Conservation (phyloP, 2,329 filamentous ascomycete species). For the Xylaria sp. region DNA sequence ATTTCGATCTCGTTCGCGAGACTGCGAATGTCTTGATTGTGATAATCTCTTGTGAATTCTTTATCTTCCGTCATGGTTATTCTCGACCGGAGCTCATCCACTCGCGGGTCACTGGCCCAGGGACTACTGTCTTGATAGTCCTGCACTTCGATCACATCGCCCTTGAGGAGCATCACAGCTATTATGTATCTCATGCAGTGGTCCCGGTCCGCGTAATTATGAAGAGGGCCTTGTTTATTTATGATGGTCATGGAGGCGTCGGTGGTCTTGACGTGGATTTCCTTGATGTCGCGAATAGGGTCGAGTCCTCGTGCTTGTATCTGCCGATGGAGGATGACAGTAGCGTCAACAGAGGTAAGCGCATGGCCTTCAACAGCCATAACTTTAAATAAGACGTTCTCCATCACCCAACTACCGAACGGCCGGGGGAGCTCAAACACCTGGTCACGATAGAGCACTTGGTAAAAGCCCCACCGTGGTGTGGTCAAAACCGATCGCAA, state of each 20-base stretch:
- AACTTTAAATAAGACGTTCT: constrained; percentile 35
- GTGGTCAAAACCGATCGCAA: constrained; percentile 39
- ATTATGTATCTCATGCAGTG: constrained; percentile 33
- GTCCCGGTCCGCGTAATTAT: constrained; percentile 32
- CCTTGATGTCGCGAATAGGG: constrained; percentile 21
- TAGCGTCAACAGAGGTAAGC: constrained; percentile 25
- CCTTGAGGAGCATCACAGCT: constrained; percentile 30
- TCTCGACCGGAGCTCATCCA: constrained; percentile 22
- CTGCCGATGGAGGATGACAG: constrained; percentile 17
- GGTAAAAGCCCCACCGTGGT: constrained; percentile 45
- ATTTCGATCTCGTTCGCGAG: constrained; percentile 23
- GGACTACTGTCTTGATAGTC: constrained; percentile 30
- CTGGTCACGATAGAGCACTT: constrained; percentile 22
- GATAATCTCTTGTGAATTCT: constrained; percentile 29
- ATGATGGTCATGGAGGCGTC: constrained; percentile 32
- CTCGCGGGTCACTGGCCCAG: constrained; percentile 23
- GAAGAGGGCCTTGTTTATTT: constrained; percentile 30
- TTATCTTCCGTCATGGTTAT: constrained; percentile 29
- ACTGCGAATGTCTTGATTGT: constrained; percentile 26
- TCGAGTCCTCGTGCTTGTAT: constrained; percentile 23
- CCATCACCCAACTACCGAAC: constrained; percentile 35
- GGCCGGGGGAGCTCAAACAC: constrained; percentile 32
- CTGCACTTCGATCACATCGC: constrained; percentile 16
- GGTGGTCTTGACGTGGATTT: constrained; percentile 24
- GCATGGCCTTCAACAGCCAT: constrained; percentile 30